Evolutionary conservation across 164 flowering plant species (phyloP).

Genomic region (Litsea cubeba): DNA sequence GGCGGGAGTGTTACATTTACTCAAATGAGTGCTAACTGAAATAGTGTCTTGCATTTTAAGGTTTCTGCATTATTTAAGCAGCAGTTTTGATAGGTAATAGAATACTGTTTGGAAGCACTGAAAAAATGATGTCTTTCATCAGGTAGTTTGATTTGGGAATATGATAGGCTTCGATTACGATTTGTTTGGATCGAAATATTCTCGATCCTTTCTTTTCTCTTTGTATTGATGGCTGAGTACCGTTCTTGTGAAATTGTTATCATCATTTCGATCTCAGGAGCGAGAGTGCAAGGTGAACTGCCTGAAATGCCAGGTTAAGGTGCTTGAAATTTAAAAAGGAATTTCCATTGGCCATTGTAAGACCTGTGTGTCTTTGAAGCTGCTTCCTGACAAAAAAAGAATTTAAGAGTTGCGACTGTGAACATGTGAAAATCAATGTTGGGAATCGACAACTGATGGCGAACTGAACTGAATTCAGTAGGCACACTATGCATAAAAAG

Average conservation of each 20-base stretch:
- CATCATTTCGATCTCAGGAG: not conserved
- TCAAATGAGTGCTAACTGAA: not conserved
- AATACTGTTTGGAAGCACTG: not conserved
- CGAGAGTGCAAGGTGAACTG: not conserved
- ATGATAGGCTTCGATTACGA: not conserved
- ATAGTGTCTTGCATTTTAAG: not conserved
- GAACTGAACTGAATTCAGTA: not conserved
- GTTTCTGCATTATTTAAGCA: not conserved
- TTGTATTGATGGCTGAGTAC: not conserved
- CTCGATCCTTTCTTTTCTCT: not conserved
- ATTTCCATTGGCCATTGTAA: too few relatives aligned
- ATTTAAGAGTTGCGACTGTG: too few relatives aligned
- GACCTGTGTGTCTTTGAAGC: too few relatives aligned
- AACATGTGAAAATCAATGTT: too few relatives aligned
- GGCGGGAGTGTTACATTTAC: not conserved
- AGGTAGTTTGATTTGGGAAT: not conserved
- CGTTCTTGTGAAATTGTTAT: not conserved
- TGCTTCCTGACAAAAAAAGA: too few relatives aligned
- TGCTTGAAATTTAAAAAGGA: too few relatives aligned
- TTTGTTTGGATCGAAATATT: too few relatives aligned
- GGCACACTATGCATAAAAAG: not conserved
- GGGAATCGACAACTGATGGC: not conserved
- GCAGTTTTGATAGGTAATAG: not conserved
- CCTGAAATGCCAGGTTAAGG: too few relatives aligned
- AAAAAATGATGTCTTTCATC: not conserved